Conservation (phyloP, 73 alveolate genomes). For the Tetrahymena thermophila region DNA sequence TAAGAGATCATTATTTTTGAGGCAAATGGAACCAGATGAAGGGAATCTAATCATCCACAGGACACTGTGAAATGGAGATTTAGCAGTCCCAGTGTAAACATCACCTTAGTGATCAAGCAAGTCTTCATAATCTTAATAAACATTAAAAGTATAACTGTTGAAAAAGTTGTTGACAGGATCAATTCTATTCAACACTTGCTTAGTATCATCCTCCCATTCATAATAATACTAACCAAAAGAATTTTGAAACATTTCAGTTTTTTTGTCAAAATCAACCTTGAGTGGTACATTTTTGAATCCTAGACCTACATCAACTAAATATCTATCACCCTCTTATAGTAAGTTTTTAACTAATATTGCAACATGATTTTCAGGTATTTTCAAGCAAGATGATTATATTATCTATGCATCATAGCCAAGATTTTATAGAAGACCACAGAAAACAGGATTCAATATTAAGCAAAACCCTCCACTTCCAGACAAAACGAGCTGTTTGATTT, state of each 20-base stretch:
- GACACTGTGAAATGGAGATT: background rate
- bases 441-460: background rate
- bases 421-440: background rate
- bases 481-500: background rate
- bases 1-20: background rate
- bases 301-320: background rate
- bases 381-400: background rate
- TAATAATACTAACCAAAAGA: background rate
- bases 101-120: background rate
- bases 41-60: background rate
- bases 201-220: background rate
- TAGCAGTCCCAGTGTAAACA: background rate
- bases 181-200: background rate
- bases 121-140: background rate
- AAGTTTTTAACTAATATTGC: background rate
- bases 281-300: background rate
- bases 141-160: background rate
- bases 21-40: background rate
- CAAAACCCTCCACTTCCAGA: background rate
- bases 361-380: background rate
- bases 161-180: background rate
- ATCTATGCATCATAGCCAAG: background rate
- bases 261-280: background rate
- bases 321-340: background rate
- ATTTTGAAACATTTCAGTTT: background rate